Conservation (phyloP, 306 rosid species). For the Crotalaria pallida region DNA sequence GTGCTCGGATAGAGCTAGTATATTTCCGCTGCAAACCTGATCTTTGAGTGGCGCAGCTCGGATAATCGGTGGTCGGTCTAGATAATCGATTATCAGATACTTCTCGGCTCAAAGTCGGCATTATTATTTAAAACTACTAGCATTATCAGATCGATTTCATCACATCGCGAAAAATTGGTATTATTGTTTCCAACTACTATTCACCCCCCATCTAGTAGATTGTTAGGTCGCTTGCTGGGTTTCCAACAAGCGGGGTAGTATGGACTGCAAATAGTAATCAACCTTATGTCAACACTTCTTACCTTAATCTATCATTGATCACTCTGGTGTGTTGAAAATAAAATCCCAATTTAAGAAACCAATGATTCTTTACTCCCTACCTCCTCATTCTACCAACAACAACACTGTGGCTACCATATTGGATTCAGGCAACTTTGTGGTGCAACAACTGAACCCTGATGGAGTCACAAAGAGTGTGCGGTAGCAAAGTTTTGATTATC, state of each 20-base stretch:
- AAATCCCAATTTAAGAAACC: not conserved
- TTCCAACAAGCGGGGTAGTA: rapidly evolving
- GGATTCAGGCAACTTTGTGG: not conserved
- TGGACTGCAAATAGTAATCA: not conserved
- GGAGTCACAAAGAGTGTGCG: not conserved
- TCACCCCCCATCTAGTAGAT: too few relatives aligned
- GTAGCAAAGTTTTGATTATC: not conserved
- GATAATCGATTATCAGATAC: too few relatives aligned
- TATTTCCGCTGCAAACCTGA: too few relatives aligned
- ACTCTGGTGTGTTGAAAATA: not conserved
- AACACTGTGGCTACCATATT: not conserved
- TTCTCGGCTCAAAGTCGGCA: too few relatives aligned
- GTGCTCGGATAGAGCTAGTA: too few relatives aligned
- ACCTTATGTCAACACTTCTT: not conserved
- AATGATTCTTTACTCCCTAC: not conserved
- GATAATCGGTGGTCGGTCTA: too few relatives aligned
- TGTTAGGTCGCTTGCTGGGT: too few relatives aligned
- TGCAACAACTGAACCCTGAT: not conserved
- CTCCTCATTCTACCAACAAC: not conserved
- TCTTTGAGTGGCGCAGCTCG: too few relatives aligned
- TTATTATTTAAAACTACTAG: too few relatives aligned
- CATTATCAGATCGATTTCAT: too few relatives aligned
- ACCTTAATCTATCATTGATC: not conserved
- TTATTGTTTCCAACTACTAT: too few relatives aligned
- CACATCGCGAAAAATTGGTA: too few relatives aligned